phyloP scores from a whole-genome alignment of 2,329 filamentous ascomycete species.

The Penicillium sp. region DNA sequence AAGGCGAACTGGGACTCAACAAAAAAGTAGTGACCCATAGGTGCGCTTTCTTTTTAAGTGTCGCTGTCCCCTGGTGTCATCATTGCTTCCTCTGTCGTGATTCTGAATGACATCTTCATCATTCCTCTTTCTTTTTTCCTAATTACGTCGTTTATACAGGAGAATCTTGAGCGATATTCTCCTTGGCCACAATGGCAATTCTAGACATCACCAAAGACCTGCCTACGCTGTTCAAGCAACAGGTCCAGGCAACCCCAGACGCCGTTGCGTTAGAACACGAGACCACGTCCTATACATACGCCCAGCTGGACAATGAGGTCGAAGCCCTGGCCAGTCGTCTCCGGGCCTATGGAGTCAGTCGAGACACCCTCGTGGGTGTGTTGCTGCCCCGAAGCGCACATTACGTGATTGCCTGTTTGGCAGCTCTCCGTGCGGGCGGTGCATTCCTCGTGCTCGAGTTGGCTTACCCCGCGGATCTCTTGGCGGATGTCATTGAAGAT shows the following conservation, averaged over 20 bases:
- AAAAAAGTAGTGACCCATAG: slow-evolving; percentile 1
- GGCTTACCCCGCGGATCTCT: slow-evolving; percentile 71
- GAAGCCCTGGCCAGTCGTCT: slow-evolving; percentile 65
- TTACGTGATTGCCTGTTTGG: slow-evolving; percentile 77
- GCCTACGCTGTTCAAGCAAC: slow-evolving; percentile 68
- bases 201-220: slow-evolving; percentile 73
- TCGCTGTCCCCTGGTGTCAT: neutral
- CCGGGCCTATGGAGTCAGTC: slow-evolving; percentile 66
- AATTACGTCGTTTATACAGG: neutral
- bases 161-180: neutral
- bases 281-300: slow-evolving; percentile 67
- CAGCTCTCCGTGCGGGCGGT: slow-evolving; percentile 74
- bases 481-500: slow-evolving; percentile 77
- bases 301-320: slow-evolving; percentile 69
- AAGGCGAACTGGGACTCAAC: neutral
- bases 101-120: neutral
- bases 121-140: neutral
- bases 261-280: slow-evolving; percentile 73
- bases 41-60: neutral
- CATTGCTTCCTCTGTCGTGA: neutral
- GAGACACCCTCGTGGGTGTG: slow-evolving; percentile 74
- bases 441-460: slow-evolving; percentile 80
- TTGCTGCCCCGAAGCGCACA: slow-evolving; percentile 73
- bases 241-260: slow-evolving; percentile 69
- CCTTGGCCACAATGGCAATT: slow-evolving; percentile 55